Evolutionary conservation across 805 yeast species (phyloP), one percentile per base, ranked within the genome.

Genomic region (Cyberlindnera japonica): DNA sequence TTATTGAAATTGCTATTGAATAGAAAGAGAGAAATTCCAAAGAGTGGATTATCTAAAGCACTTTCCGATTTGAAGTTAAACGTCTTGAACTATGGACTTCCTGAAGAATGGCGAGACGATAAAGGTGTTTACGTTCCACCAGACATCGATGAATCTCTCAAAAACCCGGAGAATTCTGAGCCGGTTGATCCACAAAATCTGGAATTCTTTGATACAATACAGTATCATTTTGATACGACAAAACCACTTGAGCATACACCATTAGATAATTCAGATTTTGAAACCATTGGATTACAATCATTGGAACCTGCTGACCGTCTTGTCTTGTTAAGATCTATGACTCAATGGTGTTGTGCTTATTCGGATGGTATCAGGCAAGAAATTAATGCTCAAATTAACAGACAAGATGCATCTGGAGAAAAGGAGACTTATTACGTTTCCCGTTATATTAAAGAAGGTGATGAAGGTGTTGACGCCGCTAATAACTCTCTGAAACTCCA

Each of bases 91-190:
- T 50, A 44, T 40, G 60, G 61, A 3, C 37, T 57, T n/a, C 61
- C 61, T 4, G 27, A 21, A 7, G 59, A 55, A 41, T 57, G 61
- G 61, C 45, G 60, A 38, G 51, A 56, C 44, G 59, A 56, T 40
- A 35, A 48, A 2, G 42, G 35, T 3, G 38, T 56, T 6, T 47
- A 45, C 22, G 30, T 41, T 6, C 16, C 34, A 12, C 45, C 45
- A n/a, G 9, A 24, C 11, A 18, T 32, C 3, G 38, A 38, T 23
- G 33, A 40, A 1, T 24, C 39, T 2, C 18, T 41, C 17, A 35
- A 35, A 17, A 30, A 39, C 16, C 38, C 41, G 3, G 40, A 38
- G 10, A 44, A 41, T 6, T 27, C 27, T 12, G 51, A 42, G 19
- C 51, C 55, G 5, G 44, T 57, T 13, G 61, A 57, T 40, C 47